phyloP scores from a whole-genome alignment of 768 basidiomycete species.

The Ramaria sp. region DNA sequence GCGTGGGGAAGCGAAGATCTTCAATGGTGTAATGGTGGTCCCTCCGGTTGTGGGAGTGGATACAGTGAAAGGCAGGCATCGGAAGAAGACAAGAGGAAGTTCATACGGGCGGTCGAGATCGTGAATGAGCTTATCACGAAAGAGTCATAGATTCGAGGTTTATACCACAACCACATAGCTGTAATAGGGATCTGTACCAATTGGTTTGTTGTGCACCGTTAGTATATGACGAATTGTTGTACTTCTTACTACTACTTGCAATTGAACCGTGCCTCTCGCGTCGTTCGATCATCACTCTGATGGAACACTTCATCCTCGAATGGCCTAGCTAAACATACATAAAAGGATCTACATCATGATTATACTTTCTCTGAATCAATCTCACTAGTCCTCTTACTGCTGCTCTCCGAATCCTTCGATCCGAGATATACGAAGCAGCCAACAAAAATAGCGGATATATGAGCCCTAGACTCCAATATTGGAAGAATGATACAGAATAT shows the following conservation, averaged over 20 bases:
- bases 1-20: slow-evolving; percentile 46
- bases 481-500: slow-evolving; percentile 28
- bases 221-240: background rate
- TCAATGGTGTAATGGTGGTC: slow-evolving; percentile 52
- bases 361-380: background rate
- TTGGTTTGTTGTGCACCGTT: background rate
- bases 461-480: slow-evolving; percentile 25
- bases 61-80: slow-evolving; percentile 37
- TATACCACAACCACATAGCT: background rate
- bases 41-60: slow-evolving; percentile 49
- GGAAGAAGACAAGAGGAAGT: slow-evolving; percentile 53
- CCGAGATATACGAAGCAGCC: background rate
- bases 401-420: background rate
- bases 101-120: slow-evolving; percentile 60
- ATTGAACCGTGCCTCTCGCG: background rate
- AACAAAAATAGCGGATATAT: slow-evolving; percentile 19
- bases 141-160: slow-evolving; percentile 3
- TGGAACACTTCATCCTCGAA: background rate
- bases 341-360: background rate
- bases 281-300: background rate
- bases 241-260: background rate
- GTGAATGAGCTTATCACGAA: slow-evolving; percentile 36
- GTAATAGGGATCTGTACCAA: background rate
- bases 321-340: too few species aligned
- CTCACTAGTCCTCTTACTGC: background rate